phyloP scores from a whole-genome alignment of 129 eudicot species.

The Ambrosia trifida region DNA sequence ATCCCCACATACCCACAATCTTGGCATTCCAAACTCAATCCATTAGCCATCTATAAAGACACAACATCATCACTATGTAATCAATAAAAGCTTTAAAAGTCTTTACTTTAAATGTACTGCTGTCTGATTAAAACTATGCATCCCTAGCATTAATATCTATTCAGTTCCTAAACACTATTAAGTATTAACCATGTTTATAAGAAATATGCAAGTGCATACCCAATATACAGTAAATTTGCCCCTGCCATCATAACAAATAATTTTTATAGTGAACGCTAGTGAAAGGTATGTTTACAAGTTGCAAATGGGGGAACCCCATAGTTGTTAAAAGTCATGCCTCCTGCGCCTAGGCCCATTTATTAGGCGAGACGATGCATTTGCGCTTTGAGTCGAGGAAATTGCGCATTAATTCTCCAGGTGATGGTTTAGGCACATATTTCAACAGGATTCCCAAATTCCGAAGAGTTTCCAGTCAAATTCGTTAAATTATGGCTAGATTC shows the following conservation, averaged over 20 bases:
- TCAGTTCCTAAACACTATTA: not conserved
- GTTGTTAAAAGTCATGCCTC: no score
- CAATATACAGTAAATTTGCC: not conserved
- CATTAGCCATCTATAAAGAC: constrained; percentile 32
- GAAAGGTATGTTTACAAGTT: no score
- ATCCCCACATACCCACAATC: constrained; percentile 55
- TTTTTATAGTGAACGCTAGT: not conserved
- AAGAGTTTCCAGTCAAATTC: no score
- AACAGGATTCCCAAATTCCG: no score
- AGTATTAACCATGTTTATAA: constrained; percentile 1
- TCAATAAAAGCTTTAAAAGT: not conserved
- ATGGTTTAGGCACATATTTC: no score
- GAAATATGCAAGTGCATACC: not conserved
- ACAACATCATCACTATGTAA: constrained; percentile 5
- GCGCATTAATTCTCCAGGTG: no score
- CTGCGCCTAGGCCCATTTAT: no score
- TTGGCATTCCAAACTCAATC: constrained; percentile 39
- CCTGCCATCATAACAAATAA: not conserved
- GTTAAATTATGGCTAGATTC: no score
- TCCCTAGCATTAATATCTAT: not conserved
- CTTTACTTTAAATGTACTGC: no score
- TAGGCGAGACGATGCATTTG: no score
- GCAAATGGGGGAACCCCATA: no score
- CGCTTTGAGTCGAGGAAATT: no score
- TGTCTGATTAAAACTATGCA: not conserved